Evolutionary conservation across 2,329 filamentous ascomycete genomes (phyloP).

Genomic region (Penicillium decumbens): DNA sequence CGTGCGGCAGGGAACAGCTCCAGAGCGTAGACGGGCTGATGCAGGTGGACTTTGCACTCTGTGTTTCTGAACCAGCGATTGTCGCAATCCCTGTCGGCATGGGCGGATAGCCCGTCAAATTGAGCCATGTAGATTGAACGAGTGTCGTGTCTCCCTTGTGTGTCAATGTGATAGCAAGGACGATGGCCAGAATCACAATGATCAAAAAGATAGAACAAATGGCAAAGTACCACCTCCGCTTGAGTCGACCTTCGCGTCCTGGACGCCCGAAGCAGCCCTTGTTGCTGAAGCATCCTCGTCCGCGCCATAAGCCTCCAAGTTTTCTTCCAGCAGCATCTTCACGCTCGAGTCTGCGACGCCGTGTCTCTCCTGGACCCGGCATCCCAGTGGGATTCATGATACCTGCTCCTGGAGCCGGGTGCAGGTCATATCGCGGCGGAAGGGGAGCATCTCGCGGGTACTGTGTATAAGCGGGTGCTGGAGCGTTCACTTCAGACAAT

Average conservation of each 20-base stretch:
- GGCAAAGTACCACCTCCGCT: conserved; percentile 56
- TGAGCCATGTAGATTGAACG: conserved; percentile 64
- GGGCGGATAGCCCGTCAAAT: conserved; percentile 78
- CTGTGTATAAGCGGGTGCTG: conserved; percentile 35
- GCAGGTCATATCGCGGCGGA: conserved; percentile 25
- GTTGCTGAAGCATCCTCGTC: conserved; percentile 58
- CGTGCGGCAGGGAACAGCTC: conserved; percentile 81
- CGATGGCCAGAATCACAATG: conserved; percentile 55
- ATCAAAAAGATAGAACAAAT: conserved; percentile 50
- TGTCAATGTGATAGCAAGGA: conserved; percentile 55
- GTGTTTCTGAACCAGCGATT: conserved; percentile 67
- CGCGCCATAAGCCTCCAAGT: conserved; percentile 60
- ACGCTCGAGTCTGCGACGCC: conserved; percentile 58
- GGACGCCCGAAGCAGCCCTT: conserved; percentile 62
- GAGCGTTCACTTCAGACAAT: conserved; percentile 54
- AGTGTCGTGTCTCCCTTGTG: conserved; percentile 41
- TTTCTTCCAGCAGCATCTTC: conserved; percentile 59
- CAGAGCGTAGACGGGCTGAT: conserved; percentile 69
- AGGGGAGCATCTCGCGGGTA: conserved; percentile 24
- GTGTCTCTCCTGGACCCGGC: conserved; percentile 45
- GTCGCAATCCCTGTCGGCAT: conserved; percentile 81
- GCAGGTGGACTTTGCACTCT: conserved; percentile 62
- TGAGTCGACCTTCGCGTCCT: conserved; percentile 60
- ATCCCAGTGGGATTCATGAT: conserved; percentile 21
- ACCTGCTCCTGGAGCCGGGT: conserved; percentile 23